Conservation (phyloP, 2,329 filamentous ascomycete genomes). For the Colletotrichum paranaense region DNA sequence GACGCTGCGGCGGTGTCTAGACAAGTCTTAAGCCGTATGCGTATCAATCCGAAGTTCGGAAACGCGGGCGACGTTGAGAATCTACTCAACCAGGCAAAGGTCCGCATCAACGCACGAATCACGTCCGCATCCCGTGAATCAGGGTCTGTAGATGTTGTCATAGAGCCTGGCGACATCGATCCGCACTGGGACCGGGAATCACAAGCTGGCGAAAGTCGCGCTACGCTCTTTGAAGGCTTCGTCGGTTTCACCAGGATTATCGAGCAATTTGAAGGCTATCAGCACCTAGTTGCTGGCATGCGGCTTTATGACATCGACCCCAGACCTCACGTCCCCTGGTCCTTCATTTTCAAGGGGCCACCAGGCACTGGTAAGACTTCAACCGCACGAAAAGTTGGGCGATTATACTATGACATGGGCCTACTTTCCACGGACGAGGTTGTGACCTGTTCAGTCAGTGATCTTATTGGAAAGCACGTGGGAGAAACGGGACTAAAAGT, state of each 20-base stretch:
- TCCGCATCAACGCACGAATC: neutral
- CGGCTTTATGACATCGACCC: constrained; percentile 64
- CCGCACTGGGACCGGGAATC: constrained; percentile 60
- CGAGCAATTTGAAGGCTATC: constrained; percentile 63
- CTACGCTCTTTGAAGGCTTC: constrained; percentile 64
- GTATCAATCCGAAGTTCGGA: constrained; percentile 68
- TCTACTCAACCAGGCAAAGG: constrained; percentile 51
- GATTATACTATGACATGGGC: constrained; percentile 69
- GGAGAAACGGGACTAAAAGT: constrained; percentile 70
- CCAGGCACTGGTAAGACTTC: constrained; percentile 71
- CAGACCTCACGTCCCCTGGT: constrained; percentile 61
- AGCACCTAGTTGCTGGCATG: constrained; percentile 62
- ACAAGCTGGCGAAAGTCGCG: neutral
- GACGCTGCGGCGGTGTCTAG: constrained; percentile 59
- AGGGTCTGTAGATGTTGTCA: constrained; percentile 27
- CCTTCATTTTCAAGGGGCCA: constrained; percentile 68
- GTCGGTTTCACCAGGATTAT: constrained; percentile 69
- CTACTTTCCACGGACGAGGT: constrained; percentile 64
- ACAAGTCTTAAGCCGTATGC: constrained; percentile 59
- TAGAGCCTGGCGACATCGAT: constrained; percentile 39
- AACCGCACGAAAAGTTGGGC: constrained; percentile 66
- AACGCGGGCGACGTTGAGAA: constrained; percentile 73
- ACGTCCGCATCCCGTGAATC: neutral
- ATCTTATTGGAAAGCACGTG: constrained; percentile 65
- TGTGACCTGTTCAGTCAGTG: constrained; percentile 63